Evolutionary conservation across 768 basidiomycete species (phyloP), one percentile per base, ranked within the genome.

Genomic region (Rhizopogon salebrosus): DNA sequence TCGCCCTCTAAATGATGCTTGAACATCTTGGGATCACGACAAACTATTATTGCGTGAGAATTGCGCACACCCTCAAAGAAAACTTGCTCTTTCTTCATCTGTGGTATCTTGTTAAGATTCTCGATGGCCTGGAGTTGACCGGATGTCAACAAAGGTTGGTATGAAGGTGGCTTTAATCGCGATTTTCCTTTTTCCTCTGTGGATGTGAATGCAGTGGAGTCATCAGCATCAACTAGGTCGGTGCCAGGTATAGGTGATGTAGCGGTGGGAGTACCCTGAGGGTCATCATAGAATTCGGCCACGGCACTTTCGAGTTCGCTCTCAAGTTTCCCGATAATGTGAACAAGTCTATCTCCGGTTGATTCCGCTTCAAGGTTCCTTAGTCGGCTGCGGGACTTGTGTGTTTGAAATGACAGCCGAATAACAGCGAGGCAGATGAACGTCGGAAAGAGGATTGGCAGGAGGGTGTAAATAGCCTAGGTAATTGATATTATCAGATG

Each of bases 31-130:
- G 82, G 65, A 56, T 91, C 88, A 40, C 90, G 73, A 64, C 79
- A 83, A 9, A 92, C 72, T 56, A 93, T 85, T 52, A 80, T 72
- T 4, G 77, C 87, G 68, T 93, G 90, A 24, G 87, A 71, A 60
- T 91, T 91, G 36, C 68, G 62, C 22, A 83, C 74, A 1, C 70
- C 69, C 18, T 74, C 68, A 58, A 92, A 83, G 62, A 80, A 89
- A 18, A 79, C 86, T 18, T 79, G 65, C 58, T 87, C 79, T 68
- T 92, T 92, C 72, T 82, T 76, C 42, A 92, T 62, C 27, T 73
- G 68, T 0, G 88, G 87, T 10, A 92, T 76, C 39, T 71, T 72
- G 65, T 92, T 92, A 36, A 93, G 72, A 65, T 73, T 77, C 6
- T 67, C 68, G 5, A 79, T 79, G 31, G 87, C 82, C 53, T 70